These are phyloP conservation scores for Moesziomyces sp. DNA, from an alignment of 1,284 basidiomycete species.

Conservation along the genomic window DNA sequence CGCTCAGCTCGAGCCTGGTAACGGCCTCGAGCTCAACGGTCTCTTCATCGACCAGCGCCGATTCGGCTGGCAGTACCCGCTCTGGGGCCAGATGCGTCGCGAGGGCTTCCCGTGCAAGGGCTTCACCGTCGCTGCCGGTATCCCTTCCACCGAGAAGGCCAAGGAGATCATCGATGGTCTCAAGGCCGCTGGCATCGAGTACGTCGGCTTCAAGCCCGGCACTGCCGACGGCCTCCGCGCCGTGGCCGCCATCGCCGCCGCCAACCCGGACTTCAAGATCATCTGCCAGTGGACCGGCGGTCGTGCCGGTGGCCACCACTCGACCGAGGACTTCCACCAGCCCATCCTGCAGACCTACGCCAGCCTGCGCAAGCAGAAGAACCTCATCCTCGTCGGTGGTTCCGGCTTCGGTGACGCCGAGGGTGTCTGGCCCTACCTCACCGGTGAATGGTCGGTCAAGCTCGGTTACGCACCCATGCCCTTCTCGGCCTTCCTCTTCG, in stretches of 20 bases:
- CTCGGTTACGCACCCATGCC: constrained; percentile 96
- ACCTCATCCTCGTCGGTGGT: constrained; percentile 92
- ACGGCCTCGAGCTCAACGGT: constrained; percentile 86
- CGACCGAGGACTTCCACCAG: constrained; percentile 98
- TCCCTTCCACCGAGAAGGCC: constrained; percentile 91
- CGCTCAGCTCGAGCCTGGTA: constrained; percentile 52
- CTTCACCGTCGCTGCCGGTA: constrained; percentile 96
- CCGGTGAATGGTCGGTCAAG: constrained; percentile 89
- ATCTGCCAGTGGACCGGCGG: constrained; percentile 99
- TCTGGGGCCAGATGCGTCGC: constrained; percentile 96
- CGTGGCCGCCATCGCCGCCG: constrained; percentile 92
- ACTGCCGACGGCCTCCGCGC: constrained; percentile 96
- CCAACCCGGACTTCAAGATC: constrained; percentile 96
- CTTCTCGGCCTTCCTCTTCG: constrained; percentile 94
- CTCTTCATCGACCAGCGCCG: constrained; percentile 99
- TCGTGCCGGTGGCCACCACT: constrained; percentile 98
- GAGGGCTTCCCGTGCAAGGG: constrained; percentile 96
- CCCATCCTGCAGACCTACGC: constrained; percentile 91
- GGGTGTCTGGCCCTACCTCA: constrained; percentile 96
- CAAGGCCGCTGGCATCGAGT: constrained; percentile 84
- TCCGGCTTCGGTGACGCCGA: constrained; percentile 96
- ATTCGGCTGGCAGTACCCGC: constrained; percentile 91
- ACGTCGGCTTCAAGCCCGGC: constrained; percentile 96
- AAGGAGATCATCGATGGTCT: constrained; percentile 88
- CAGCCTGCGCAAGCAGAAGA: constrained; percentile 85